Evolutionary conservation across 1,284 basidiomycete species (phyloP).

Genomic region (Sporisorium iseilematis-ciliati): DNA sequence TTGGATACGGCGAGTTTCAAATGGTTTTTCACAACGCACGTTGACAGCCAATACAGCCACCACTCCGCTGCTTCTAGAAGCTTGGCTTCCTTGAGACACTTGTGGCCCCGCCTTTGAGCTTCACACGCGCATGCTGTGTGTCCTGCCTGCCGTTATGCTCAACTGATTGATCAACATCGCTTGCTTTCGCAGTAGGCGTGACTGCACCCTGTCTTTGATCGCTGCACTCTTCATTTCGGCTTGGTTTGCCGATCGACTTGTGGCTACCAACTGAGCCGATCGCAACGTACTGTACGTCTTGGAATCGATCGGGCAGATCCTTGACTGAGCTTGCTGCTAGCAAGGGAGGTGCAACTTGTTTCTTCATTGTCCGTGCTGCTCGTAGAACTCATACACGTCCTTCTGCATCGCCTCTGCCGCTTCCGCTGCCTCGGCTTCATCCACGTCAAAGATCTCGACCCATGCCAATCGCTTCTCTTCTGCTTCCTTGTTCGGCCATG

Average conservation of each 20-base stretch:
- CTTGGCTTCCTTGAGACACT: background rate
- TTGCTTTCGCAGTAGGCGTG: background rate
- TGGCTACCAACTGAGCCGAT: background rate
- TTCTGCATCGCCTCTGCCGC: slow-evolving; percentile 51
- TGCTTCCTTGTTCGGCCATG: slow-evolving; percentile 26
- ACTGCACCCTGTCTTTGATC: background rate
- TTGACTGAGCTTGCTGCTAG: background rate
- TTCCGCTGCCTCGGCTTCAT: slow-evolving; percentile 56
- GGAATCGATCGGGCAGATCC: background rate
- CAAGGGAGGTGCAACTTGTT: background rate
- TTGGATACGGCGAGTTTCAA: background rate
- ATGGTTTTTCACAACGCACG: background rate
- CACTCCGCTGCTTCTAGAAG: slow-evolving; percentile 4
- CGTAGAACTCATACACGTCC: slow-evolving; percentile 58
- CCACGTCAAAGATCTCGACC: slow-evolving; percentile 64
- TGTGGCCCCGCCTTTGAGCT: background rate
- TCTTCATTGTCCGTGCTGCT: slow-evolving; percentile 22
- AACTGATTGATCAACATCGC: background rate
- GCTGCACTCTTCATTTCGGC: background rate
- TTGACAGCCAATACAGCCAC: background rate
- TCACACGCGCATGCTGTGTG: background rate
- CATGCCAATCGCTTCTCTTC: slow-evolving; percentile 38
- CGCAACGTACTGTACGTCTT: background rate
- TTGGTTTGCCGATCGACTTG: background rate
- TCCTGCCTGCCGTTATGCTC: background rate